These are phyloP conservation scores for Trichoderma sp. DNA, from an alignment of 2,329 filamentous ascomycete species.

Conservation along the genomic window DNA sequence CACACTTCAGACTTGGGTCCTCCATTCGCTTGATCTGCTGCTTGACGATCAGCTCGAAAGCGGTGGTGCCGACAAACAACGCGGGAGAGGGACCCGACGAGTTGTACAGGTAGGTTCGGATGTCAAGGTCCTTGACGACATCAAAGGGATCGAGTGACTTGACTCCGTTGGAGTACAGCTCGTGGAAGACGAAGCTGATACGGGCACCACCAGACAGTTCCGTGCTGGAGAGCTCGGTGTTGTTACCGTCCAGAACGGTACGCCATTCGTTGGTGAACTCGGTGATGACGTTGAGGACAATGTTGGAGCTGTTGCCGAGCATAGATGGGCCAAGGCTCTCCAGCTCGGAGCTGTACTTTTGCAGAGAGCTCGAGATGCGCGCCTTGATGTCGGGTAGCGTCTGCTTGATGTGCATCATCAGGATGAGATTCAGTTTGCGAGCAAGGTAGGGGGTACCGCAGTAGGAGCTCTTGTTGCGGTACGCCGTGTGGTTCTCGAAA, in stretches of 20 bases:
- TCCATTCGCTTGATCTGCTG: conserved; percentile 96
- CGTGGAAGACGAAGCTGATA: conserved; percentile 99
- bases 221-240: conserved; percentile 89
- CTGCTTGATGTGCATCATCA: conserved; percentile 99
- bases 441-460: conserved; percentile 97
- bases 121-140: conserved; percentile 95
- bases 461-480: conserved; percentile 97
- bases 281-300: conserved; percentile 97
- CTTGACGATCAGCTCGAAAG: conserved; percentile 99
- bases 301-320: conserved; percentile 94
- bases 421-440: conserved; percentile 93
- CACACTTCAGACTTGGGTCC: conserved; percentile 96
- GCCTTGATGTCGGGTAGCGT: conserved; percentile 98
- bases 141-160: conserved; percentile 99
- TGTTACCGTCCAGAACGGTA: conserved; percentile 94
- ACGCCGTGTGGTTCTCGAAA: conserved; percentile 98
- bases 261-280: conserved; percentile 98
- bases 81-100: conserved; percentile 97
- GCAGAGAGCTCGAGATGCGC: conserved; percentile 87
- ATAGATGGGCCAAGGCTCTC: conserved; percentile 85
- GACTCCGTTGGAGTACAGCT: conserved; percentile 94
- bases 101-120: conserved; percentile 96
- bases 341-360: conserved; percentile 87
- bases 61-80: conserved; percentile 93
- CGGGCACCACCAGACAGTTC: conserved; percentile 95